Evolutionary conservation across 2,329 filamentous ascomycete species (phyloP).

Genomic region (Venturia effusa): DNA sequence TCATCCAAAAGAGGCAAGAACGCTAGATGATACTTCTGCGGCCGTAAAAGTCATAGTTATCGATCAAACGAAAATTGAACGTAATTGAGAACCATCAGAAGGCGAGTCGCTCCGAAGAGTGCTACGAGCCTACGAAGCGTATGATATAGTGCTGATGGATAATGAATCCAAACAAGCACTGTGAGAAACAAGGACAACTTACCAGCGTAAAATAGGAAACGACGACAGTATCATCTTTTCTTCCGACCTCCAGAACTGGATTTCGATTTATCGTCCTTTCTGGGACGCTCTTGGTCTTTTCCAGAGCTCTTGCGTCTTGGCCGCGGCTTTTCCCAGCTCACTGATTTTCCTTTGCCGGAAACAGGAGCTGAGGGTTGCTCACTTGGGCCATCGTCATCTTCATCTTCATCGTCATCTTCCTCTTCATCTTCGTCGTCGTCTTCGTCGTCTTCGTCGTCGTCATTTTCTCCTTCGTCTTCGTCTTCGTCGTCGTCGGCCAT

Average conservation of each 20-base stretch:
- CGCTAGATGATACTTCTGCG: not conserved
- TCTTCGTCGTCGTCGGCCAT: not conserved
- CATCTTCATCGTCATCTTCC: not conserved
- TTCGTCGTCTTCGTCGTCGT: not conserved
- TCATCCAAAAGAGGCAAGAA: not conserved
- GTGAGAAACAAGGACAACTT: not conserved
- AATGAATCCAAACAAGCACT: not conserved
- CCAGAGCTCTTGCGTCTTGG: not conserved
- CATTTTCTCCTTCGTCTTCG: not conserved
- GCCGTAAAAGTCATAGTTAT: not conserved
- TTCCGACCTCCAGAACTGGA: not conserved
- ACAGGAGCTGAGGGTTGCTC: not conserved
- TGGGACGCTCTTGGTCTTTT: not conserved
- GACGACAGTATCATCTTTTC: not conserved
- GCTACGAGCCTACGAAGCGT: not conserved
- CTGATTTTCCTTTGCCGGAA: not conserved
- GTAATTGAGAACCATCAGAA: not conserved
- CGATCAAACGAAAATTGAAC: not conserved
- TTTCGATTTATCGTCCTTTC: not conserved
- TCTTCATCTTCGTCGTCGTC: not conserved
- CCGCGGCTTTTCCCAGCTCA: not conserved
- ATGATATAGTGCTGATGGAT: not conserved
- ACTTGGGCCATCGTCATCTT: not conserved
- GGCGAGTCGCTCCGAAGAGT: constrained; percentile 1
- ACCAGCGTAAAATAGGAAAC: not conserved